Percentiles rank a stretch among this genome's conserved stretches.
phyloP scores from a whole-genome alignment of 371 early-diverging fungal species.

The Mortierella sp. region DNA sequence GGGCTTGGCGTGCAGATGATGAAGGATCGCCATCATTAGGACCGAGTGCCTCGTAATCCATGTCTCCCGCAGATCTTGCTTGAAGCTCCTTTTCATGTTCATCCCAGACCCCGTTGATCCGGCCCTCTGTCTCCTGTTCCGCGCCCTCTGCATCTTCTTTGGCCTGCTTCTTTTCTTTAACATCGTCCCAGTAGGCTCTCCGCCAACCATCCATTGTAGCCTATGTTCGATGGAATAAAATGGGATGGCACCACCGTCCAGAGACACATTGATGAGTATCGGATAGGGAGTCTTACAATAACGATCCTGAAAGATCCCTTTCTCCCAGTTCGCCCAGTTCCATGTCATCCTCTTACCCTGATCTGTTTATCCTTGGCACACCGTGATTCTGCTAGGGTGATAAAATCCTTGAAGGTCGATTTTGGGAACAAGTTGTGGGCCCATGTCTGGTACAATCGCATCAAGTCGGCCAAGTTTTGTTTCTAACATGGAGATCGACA shows the following conservation, averaged over 20 bases:
- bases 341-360: constrained; percentile 17
- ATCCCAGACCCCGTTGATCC: constrained; percentile 21
- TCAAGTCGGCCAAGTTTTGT: constrained; percentile 36
- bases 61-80: not conserved
- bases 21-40: not conserved
- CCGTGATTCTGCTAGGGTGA: constrained; percentile 26
- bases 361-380: constrained; percentile 32
- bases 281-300: no score
- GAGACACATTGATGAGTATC: no score
- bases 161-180: constrained; percentile 1
- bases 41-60: not conserved
- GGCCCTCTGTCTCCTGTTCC: constrained; percentile 12
- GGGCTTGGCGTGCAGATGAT: not conserved
- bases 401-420: constrained; percentile 39
- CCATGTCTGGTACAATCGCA: constrained; percentile 50
- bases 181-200: constrained; percentile 28
- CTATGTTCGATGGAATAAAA: not conserved
- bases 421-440: constrained; percentile 49
- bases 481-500: constrained; percentile 16
- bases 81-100: constrained; percentile 11
- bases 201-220: constrained; percentile 38
- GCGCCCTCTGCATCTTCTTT: constrained; percentile 11
- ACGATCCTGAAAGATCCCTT: no score
- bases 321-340: no score
- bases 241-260: not conserved